Base-by-base conservation (phyloP, 495 filamentous ascomycete species). In the Penicillium coffeae region DNA sequence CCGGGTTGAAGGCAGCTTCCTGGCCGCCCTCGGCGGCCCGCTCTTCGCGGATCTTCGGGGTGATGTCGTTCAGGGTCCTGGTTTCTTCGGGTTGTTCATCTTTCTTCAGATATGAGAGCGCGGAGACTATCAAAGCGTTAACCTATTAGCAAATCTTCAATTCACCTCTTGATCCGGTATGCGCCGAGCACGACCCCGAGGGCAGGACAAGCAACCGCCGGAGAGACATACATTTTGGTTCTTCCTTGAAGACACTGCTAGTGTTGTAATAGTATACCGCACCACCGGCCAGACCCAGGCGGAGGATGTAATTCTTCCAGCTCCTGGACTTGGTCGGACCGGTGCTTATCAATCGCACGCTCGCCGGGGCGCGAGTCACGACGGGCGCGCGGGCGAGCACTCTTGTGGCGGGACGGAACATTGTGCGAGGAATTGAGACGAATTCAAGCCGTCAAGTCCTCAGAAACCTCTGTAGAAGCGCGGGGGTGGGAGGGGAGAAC, bases 251-350 rank as follows among this genome's bases (percentile, higher is more conserved):
- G 32, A 87, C 74, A 52, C 79, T 79, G 64, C 83, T 90, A 34
- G 90, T 96, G 69, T 90, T 91, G 67, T 96, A 98, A 63, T 84
- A 95, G 73, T 96, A 98, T 25, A 95, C 64, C n/a, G 81, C 80
- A 18, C 74, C 90, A 41, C 66, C 71, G n/a, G 89, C 90, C 38
- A 93, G 56, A 45, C 83, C 89, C 77, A 88, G 84, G 66, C 91
- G 77, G 47, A 75, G 56, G 7, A 71, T 75, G n/a, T 80, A 76
- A 56, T 80, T 87, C 77, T 88, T 96, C 90, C 87, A 95, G 59
- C 82, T 85, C 62, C 89, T 69, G 51, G 79, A 77, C 68, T 83
- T 87, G 56, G 83, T 69, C 44, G 87, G 73, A 55, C 80, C 73
- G 45, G 87, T 89, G 72, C 82, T 88, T 66, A 86, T 76, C 59